A percentile compares a stretch with the other conserved stretches of the same genome.
phyloP scores from a whole-genome alignment of 2,329 filamentous ascomycete species.

The Aureobasidium mangrovei region DNA sequence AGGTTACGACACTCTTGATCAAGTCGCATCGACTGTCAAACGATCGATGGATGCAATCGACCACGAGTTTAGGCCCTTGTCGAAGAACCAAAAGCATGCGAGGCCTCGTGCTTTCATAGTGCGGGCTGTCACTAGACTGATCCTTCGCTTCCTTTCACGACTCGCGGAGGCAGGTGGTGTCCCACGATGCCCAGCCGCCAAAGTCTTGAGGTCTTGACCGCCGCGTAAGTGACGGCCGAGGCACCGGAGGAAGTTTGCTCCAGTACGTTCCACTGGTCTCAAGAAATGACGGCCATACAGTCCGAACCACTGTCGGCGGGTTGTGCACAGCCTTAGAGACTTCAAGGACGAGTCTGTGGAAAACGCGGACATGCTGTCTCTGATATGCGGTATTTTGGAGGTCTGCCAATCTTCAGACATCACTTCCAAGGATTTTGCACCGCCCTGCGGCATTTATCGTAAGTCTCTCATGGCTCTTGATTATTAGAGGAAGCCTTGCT shows the following conservation, averaged over 20 bases:
- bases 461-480: slow-evolving; percentile 1
- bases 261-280: too few species aligned
- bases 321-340: not conserved
- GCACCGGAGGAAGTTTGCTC: too few species aligned
- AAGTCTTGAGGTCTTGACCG: not conserved
- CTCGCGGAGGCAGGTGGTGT: not conserved
- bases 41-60: not conserved
- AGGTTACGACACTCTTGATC: not conserved
- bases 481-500: not conserved
- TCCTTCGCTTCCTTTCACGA: not conserved
- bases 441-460: slow-evolving; percentile 7
- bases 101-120: not conserved
- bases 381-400: not conserved
- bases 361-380: not conserved
- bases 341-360: not conserved
- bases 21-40: not conserved
- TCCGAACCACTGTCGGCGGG: not conserved
- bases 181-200: not conserved
- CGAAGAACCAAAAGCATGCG: not conserved
- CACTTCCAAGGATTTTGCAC: slow-evolving; percentile 2
- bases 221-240: too few species aligned
- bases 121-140: slow-evolving; percentile 2
- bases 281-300: too few species aligned
- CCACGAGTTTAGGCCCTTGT: not conserved
- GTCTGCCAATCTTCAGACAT: not conserved